Evolutionary conservation across 352 stramenopile species (phyloP).

Genomic region (Elongisporangium undulatum): DNA sequence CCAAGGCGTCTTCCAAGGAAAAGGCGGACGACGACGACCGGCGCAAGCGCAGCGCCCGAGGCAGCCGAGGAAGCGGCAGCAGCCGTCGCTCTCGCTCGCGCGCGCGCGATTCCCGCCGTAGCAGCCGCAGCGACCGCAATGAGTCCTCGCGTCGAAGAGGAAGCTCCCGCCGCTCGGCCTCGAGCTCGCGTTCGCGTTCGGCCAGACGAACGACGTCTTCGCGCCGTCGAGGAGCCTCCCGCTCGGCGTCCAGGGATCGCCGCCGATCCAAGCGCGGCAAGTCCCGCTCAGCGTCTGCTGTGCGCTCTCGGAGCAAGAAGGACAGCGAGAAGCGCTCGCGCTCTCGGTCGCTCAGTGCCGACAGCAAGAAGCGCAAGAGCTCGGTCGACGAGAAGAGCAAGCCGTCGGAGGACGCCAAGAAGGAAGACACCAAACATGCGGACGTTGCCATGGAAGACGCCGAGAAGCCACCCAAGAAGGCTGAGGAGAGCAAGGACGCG

Average conservation of each 20-base stretch:
- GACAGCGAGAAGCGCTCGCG: conserved; percentile 5
- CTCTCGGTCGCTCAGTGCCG: conserved; percentile 16
- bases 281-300: conserved; percentile 32
- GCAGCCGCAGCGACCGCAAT: not conserved
- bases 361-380: conserved; percentile 10
- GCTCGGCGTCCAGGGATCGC: conserved; percentile 19
- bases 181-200: conserved; percentile 16
- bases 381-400: conserved; percentile 11
- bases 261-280: conserved; percentile 9
- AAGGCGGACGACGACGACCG: conserved; percentile 19
- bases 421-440: conserved; percentile 3
- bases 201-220: conserved; percentile 19
- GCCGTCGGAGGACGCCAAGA: conserved; percentile 5
- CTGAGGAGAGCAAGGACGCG: conserved; percentile 10
- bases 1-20: conserved; percentile 12
- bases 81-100: conserved; percentile 18
- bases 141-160: not conserved
- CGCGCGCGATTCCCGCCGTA: conserved; percentile 11
- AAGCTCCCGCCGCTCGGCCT: conserved; percentile 9
- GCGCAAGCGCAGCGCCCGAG: conserved; percentile 16
- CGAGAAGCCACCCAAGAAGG: conserved; percentile 10
- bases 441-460: not conserved
- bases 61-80: conserved; percentile 10
- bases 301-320: not conserved
- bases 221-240: conserved; percentile 26